A percentile compares a stretch with the other conserved stretches of the same genome.
Evolutionary conservation across 495 filamentous ascomycete genomes (phyloP).

Genomic region (Physcia stellaris): DNA sequence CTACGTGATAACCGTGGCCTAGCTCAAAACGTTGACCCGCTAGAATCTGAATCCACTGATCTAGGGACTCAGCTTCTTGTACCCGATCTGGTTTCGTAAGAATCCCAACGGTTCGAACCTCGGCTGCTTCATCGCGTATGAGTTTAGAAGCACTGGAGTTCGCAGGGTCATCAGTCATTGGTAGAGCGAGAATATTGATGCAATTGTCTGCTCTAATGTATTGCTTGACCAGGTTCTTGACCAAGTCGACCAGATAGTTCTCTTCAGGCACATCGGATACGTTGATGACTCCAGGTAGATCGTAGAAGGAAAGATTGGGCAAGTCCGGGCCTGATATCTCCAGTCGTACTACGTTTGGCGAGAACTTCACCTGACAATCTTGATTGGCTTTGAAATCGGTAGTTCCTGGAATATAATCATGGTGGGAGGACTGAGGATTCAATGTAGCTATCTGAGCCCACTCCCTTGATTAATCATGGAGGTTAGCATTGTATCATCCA

Average conservation of each 20-base stretch:
- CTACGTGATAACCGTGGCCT: constrained; percentile 52
- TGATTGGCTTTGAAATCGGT: constrained; percentile 19
- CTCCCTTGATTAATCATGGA: too few relatives aligned
- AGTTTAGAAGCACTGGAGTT: constrained; percentile 56
- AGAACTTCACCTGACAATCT: constrained; percentile 45
- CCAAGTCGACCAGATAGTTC: constrained; percentile 47
- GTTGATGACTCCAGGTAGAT: constrained; percentile 68
- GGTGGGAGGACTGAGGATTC: constrained; percentile 36
- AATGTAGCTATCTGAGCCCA: constrained; percentile 64
- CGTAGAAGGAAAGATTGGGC: constrained; percentile 62
- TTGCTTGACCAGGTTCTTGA: constrained; percentile 51
- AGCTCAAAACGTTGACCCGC: constrained; percentile 36
- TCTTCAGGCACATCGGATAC: constrained; percentile 47
- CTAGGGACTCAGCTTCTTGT: constrained; percentile 28
- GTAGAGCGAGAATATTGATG: constrained; percentile 58
- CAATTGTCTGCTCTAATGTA: constrained; percentile 52
- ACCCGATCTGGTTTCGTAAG: constrained; percentile 54
- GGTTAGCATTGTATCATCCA: too few relatives aligned
- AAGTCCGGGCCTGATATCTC: constrained; percentile 58
- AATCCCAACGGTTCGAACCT: constrained; percentile 46
- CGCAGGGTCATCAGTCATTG: constrained; percentile 61
- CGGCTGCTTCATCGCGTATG: constrained; percentile 43
- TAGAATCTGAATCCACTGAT: constrained; percentile 46
- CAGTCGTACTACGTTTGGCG: constrained; percentile 60
- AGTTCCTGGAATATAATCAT: constrained; percentile 35